A percentile compares a stretch with the other conserved stretches of the same genome.
Conservation (phyloP, 352 stramenopile genomes). For the Elongisporangium undulatum region DNA sequence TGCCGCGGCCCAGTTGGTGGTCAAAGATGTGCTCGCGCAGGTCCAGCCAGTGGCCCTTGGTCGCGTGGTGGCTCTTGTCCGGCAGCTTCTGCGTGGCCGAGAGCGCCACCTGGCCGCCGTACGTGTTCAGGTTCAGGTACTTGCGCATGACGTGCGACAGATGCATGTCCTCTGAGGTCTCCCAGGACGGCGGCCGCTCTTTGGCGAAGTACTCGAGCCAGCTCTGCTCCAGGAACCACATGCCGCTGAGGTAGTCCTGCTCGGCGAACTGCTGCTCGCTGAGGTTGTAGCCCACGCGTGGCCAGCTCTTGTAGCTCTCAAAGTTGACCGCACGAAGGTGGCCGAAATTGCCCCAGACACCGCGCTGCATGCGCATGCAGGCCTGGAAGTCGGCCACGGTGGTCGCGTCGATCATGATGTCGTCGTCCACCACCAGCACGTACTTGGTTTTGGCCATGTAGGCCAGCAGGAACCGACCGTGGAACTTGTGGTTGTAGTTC, state of each 20-base stretch:
- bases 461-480: conserved; percentile 41
- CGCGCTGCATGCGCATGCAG: conserved; percentile 31
- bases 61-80: conserved; percentile 35
- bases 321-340: conserved; percentile 38
- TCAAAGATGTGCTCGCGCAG: conserved; percentile 59
- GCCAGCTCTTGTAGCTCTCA: conserved; percentile 49
- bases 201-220: conserved; percentile 68
- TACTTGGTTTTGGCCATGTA: conserved; percentile 58
- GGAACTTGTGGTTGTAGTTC: conserved; percentile 52
- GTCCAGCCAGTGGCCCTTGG: conserved; percentile 35
- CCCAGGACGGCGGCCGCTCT: conserved; percentile 41
- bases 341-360: conserved; percentile 49
- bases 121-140: conserved; percentile 63
- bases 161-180: conserved; percentile 60
- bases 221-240: conserved; percentile 60
- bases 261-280: conserved; percentile 26
- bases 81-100: conserved; percentile 15
- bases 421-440: conserved; percentile 42
- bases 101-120: conserved; percentile 41
- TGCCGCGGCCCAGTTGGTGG: conserved; percentile 51
- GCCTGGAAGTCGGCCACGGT: conserved; percentile 37
- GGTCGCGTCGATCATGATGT: conserved; percentile 39
- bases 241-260: conserved; percentile 58
- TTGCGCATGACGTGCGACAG: conserved; percentile 59
- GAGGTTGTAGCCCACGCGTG: conserved; percentile 22